These are phyloP conservation scores for Zelonia costaricensis DNA, from an alignment of 208 protist genomes.

Conservation along the genomic window DNA sequence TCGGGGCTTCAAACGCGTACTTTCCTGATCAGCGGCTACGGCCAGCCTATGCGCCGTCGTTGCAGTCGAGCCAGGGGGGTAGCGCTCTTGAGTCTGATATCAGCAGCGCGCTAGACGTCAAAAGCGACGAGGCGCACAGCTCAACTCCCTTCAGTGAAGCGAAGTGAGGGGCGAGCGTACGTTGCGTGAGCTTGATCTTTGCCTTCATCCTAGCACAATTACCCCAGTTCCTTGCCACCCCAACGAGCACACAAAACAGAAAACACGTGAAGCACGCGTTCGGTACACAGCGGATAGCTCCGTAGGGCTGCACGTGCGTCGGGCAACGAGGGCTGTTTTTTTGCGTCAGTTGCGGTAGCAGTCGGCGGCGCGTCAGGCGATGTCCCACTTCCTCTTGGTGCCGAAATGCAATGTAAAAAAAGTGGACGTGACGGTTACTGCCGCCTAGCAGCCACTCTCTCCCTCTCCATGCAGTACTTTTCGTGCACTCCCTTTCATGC, in stretches of 20 bases:
- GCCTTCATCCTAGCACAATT: neutral
- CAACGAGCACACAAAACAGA: neutral
- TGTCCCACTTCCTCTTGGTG: too few species aligned
- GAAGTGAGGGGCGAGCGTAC: neutral
- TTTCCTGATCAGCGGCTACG: neutral
- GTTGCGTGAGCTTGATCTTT: neutral
- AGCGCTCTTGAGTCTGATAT: slow-evolving; percentile 12
- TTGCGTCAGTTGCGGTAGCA: too few species aligned
- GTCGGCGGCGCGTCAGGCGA: too few species aligned
- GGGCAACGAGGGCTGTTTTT: neutral
- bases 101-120: slow-evolving; percentile 13
- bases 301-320: neutral
- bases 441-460: too few species aligned
- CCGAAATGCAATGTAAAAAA: too few species aligned
- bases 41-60: slow-evolving; percentile 2
- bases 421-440: too few species aligned
- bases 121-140: slow-evolving; percentile 25
- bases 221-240: neutral
- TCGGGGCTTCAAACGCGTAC: neutral
- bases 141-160: slow-evolving; percentile 19
- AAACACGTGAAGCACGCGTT: neutral
- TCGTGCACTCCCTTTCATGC: too few species aligned
- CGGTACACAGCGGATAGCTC: neutral
- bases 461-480: too few species aligned
- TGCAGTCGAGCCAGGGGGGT: neutral